Conservation (phyloP, 495 filamentous ascomycete species). For the Hypoxylon crocopeplum region DNA sequence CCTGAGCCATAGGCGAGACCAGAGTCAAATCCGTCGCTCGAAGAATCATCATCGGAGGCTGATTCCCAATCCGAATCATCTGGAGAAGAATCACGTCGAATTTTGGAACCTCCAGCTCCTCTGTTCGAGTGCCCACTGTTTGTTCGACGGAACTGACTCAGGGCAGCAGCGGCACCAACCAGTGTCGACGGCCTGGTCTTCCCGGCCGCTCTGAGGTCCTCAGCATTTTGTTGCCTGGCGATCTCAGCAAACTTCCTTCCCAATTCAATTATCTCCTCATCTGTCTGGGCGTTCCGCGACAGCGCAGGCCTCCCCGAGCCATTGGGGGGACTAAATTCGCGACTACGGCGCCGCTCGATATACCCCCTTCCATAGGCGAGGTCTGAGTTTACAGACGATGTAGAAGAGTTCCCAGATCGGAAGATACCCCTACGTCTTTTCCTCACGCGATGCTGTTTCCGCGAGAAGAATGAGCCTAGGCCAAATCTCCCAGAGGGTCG, state of each 20-base stretch:
- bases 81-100: constrained; percentile 38
- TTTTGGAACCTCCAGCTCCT: constrained; percentile 49
- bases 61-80: constrained; percentile 56
- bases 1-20: constrained; percentile 56
- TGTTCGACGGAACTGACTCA: constrained; percentile 46
- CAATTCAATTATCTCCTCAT: constrained; percentile 57
- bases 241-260: constrained; percentile 55
- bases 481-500: constrained; percentile 47
- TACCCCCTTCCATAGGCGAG: constrained; percentile 63
- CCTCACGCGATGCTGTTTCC: constrained; percentile 41
- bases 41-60: constrained; percentile 52
- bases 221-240: constrained; percentile 50
- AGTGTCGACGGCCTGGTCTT: constrained; percentile 47
- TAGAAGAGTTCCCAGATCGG: constrained; percentile 54
- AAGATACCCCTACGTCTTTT: constrained; percentile 55
- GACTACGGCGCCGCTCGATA: constrained; percentile 47
- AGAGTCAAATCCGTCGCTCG: constrained; percentile 45
- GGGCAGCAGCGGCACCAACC: constrained; percentile 43
- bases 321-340: constrained; percentile 32
- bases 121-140: constrained; percentile 41
- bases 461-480: constrained; percentile 52
- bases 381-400: constrained; percentile 57
- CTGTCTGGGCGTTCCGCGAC: constrained; percentile 47
- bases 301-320: constrained; percentile 20
- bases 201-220: constrained; percentile 51